Conservation (phyloP, 1,284 basidiomycete genomes). For the Irpex sp. region DNA sequence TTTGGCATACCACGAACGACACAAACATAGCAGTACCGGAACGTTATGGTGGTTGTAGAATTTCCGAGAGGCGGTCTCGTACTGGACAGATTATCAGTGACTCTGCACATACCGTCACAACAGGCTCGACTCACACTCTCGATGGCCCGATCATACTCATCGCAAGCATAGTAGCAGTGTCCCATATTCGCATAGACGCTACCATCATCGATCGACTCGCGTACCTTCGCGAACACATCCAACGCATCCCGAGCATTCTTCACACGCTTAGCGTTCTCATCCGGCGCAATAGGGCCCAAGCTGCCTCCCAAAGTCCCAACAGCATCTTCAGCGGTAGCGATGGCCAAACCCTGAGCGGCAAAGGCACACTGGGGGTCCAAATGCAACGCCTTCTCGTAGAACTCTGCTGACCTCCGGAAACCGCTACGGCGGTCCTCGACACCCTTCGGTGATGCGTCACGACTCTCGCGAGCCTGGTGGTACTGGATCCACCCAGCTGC, state of each 20-base stretch:
- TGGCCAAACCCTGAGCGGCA: slow-evolving; percentile 91
- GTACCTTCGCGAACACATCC: slow-evolving; percentile 83
- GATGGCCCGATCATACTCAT: slow-evolving; percentile 91
- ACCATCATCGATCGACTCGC: slow-evolving; percentile 81
- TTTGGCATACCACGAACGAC: slow-evolving; percentile 89
- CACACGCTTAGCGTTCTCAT: slow-evolving; percentile 62
- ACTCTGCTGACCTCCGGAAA: slow-evolving; percentile 82
- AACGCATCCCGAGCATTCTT: slow-evolving; percentile 82
- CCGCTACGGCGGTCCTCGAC: slow-evolving; percentile 71
- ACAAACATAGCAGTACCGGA: slow-evolving; percentile 76
- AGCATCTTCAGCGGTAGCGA: slow-evolving; percentile 87
- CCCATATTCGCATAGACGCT: slow-evolving; percentile 94
- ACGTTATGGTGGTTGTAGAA: slow-evolving; percentile 73
- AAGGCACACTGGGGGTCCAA: slow-evolving; percentile 82
- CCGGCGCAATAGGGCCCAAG: slow-evolving; percentile 40
- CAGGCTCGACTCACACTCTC: slow-evolving; percentile 73
- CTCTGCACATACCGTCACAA: not conserved
- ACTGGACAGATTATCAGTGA: slow-evolving; percentile 43
- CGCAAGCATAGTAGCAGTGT: slow-evolving; percentile 86
- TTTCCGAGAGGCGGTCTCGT: slow-evolving; percentile 79
- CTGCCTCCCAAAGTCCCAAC: slow-evolving; percentile 61
- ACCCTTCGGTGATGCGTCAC: slow-evolving; percentile 52
- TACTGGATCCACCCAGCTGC: slow-evolving; percentile 86
- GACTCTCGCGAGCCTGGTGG: slow-evolving; percentile 77
- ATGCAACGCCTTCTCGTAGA: slow-evolving; percentile 85